Evolutionary conservation across 1,139 yeast species (phyloP), one percentile per base, ranked within the genome.

Genomic region (Geotrichum carabidarum): DNA sequence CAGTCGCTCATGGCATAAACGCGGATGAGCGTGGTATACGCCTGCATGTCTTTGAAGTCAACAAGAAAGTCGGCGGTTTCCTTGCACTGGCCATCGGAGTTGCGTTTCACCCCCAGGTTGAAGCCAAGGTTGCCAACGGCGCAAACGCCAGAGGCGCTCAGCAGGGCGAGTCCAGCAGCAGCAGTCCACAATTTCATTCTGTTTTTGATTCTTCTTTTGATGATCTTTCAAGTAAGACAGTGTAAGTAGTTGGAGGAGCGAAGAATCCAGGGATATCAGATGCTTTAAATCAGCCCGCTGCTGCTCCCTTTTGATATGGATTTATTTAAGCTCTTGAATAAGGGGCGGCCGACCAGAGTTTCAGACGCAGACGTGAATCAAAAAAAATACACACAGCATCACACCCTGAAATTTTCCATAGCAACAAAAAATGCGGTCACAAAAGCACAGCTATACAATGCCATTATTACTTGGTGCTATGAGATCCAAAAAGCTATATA

Each of bases 1-100:
- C 96, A 89, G 71, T 87, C 94, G 17, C 93, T 83, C 53, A 84
- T 86, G 47, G 96, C 91, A 68, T 87, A 90, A 46, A 91, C 84
- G 73, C 89, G 86, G 65, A 89, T 80, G 57, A 79, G 78, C 59
- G 74, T 73, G 50, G 91, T 72, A 72, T 85, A 80, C 37, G 74
- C 62, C 54, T 78, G 73, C 65, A 90, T 73, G 50, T 75, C 71
- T 14, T 74, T 71, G 62, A 90, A 77, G 69, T 88, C 96, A 32
- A 73, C 64, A 59, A 75, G 77, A 73, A 82, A 90, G 66, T 88
- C 95, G 11, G 73, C 69, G 50, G 86, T 75, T 54, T 79, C 65
- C 73, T 90, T 90, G 59, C 70, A 66, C 45, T 47, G 53, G 14
- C 65, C 63, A 50, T 75, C 73, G 65, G 76, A 72, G 67, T 82